These are phyloP conservation scores for Botrytis paeoniae DNA, from an alignment of 2,329 filamentous ascomycete species.

Conservation along the genomic window DNA sequence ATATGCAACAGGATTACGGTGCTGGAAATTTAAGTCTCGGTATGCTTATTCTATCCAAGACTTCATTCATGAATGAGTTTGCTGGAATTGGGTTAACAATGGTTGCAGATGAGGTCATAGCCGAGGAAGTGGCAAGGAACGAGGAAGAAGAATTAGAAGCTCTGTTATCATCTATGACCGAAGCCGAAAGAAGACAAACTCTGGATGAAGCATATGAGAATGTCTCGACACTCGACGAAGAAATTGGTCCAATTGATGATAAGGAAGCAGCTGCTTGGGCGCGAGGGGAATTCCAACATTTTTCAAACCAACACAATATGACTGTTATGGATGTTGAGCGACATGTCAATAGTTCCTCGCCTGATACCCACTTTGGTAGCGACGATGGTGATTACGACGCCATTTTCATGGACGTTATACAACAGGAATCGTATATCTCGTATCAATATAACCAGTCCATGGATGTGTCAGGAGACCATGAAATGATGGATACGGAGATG, in stretches of 20 bases:
- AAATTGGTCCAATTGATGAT: conserved; percentile 7
- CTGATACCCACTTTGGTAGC: conserved; percentile 33
- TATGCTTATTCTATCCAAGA: background rate
- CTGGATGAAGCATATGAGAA: conserved; percentile 13
- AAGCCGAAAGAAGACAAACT: conserved; percentile 29
- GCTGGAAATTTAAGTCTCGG: conserved; percentile 17
- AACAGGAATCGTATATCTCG: conserved; percentile 41
- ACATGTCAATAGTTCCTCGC: conserved; percentile 11
- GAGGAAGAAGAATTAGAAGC: conserved; percentile 59
- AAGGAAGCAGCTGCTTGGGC: conserved; percentile 4
- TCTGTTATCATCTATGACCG: conserved; percentile 48
- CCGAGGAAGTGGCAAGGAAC: conserved; percentile 49
- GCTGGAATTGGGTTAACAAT: conserved; percentile 1
- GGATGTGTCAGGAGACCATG: conserved; percentile 8
- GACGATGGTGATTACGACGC: conserved; percentile 62
- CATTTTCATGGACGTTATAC: conserved; percentile 63
- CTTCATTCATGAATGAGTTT: background rate
- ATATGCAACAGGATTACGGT: conserved; percentile 14
- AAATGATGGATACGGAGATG: conserved; percentile 27
- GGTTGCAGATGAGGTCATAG: conserved; percentile 42
- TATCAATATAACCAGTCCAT: background rate
- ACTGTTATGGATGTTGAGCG: conserved; percentile 17
- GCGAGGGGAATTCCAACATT: background rate
- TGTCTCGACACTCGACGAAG: conserved; percentile 19
- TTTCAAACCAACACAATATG: background rate